Base-by-base conservation (phyloP, 2,329 filamentous ascomycete species). In the Chrysosphaeria jannelii region DNA sequence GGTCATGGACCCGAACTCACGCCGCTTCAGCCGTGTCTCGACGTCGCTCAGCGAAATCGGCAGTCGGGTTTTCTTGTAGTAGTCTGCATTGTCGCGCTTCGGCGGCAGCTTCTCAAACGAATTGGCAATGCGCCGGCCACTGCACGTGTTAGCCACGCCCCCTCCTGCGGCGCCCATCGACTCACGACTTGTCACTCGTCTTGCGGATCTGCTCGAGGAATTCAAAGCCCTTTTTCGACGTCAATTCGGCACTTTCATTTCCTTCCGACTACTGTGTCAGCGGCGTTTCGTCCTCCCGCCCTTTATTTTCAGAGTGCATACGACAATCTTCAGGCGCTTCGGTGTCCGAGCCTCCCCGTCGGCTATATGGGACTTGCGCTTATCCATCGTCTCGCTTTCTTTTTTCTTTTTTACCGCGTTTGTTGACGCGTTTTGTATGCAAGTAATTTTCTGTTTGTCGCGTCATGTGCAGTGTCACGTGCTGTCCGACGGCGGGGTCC, bases 171-270 rank as follows among this genome's bases (percentile, higher is more conserved):
- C 4, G 13, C 7, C 16, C 16, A 18, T 20, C 10, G 3, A 50
- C 58, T 36, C 53, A 81, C 74, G 57, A 72, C 48, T 88, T 88
- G 42, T 88, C 76, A 30, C 63, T 61, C 12, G 72, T 75, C 31
- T 60, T 55, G 34, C 66, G 66, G 37, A 89, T 59, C 37, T 67
- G 64, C 25, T 74, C 63, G 21, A 88, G 47, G 36, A 88, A 71
- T 32, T 56, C 58, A 34, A 74, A 46, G 18, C 76, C 76, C 35
- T 64, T 58, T 26, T 64, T 55, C 9, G 64, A 66, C 3, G 71
- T 79, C 10, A 63, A 63, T 39, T 71, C 63, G 25, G 47, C 43
- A 10, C 57, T 64, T 43, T 79, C 70, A 7, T n/a, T n/a, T 18
- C 7, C n/a, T n/a, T n/a, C 16, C 16, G 7, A 7, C 16, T 18